These are phyloP conservation scores for Periconia macrospinosa DNA, from an alignment of 2,329 filamentous ascomycete genomes.

Conservation along the genomic window DNA sequence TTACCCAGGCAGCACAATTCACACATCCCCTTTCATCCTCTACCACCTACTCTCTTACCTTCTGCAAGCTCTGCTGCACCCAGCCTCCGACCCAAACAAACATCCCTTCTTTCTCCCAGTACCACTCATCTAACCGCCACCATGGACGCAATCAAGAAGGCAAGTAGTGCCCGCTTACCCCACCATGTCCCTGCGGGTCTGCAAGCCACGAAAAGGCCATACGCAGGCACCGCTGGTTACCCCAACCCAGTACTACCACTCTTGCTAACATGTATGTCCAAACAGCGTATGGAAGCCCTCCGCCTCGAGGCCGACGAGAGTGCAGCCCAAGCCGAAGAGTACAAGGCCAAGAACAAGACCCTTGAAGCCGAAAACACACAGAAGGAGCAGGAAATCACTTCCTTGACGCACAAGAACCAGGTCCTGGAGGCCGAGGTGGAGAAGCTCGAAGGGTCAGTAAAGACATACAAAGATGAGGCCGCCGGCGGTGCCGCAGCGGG, in stretches of 20 bases:
- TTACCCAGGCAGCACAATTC: slow-evolving; percentile 14
- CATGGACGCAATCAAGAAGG: slow-evolving; percentile 92
- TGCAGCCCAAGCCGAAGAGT: slow-evolving; percentile 79
- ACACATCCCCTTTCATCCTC: slow-evolving; percentile 3
- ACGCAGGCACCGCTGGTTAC: not conserved
- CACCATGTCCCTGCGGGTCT: slow-evolving; percentile 29
- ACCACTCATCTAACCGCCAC: slow-evolving; percentile 17
- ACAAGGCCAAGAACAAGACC: slow-evolving; percentile 81
- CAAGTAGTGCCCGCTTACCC: slow-evolving; percentile 55
- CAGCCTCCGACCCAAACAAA: slow-evolving; percentile 5
- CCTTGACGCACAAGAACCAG: slow-evolving; percentile 91
- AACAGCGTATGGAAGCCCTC: slow-evolving; percentile 91
- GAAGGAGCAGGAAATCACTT: slow-evolving; percentile 98
- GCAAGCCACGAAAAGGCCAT: slow-evolving; percentile 9
- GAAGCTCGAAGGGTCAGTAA: slow-evolving; percentile 82
- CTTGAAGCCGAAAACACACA: slow-evolving; percentile 93
- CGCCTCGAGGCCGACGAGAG: slow-evolving; percentile 91
- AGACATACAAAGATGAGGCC: slow-evolving; percentile 84
- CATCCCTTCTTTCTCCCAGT: not conserved
- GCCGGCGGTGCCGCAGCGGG: slow-evolving; percentile 81
- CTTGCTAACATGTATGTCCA: slow-evolving; percentile 23
- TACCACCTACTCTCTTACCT: not conserved
- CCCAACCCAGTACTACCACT: not conserved
- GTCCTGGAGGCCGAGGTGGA: slow-evolving; percentile 89
- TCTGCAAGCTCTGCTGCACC: slow-evolving; percentile 8